Base-by-base conservation (phyloP, 106 monocot genomes). In the Dendrobium huoshanense region DNA sequence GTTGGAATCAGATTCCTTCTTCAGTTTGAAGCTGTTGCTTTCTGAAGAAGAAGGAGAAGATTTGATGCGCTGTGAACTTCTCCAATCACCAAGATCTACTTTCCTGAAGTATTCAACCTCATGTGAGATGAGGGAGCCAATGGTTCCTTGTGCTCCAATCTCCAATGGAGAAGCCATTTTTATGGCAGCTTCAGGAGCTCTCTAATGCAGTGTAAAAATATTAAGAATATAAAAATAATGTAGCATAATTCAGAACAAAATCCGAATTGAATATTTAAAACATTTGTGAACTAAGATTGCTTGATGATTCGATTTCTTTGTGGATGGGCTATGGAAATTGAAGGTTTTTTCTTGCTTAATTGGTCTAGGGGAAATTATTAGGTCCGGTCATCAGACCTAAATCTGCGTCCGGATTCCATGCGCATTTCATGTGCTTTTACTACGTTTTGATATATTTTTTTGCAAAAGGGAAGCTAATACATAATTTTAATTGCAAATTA, bases 21-120 rank as follows among this genome's bases (percentile, higher is more conserved):
- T 48, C 48, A 61, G 20, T 61, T 22, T 19, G 59, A 22, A 61
- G 16, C n/a, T 5, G 13, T 22, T 61, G 59, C 18, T 19, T 17
- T 5, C n/a, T 61, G 59, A 61, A 61, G 20, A 31, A 31, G 31
- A 31, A 31, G 31, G 31, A 31, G 31, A 31, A 31, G 59, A 17
- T 22, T 22, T 61, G 20, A 61, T 61, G 9, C 59, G 59, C n/a
- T 61, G 59, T 17, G n/a, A 61, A 15, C 17, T 61, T 15, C 1
- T 61, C 59, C 59, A 61, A 15, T 22, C 59, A 22, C 59, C 59
- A 22, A 61, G 18, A 22, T 61, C 59, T 22, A 61, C 59, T 61
- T 61, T 61, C 18, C 59, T 61, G 59, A 61, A 61, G 59, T 61
- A 61, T 61, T 61, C 59, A 22, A 61, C 16, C 59, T 61, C 59